Evolutionary conservation across 345 rosid genomes (phyloP).

Genomic region (sweet orange (Citrus sinensis)): DVS_A1.0 CM039162.1:4706001-4706500

Average conservation of each 20-base stretch:
- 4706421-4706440: not conserved
- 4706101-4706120: slow-evolving; percentile 29
- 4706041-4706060: too few relatives aligned
- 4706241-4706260: not conserved
- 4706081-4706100: too few relatives aligned
- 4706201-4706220: not conserved
- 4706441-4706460: not conserved
- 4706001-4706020: not conserved
- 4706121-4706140: slow-evolving; percentile 37
- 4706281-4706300: not conserved
- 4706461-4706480: not conserved
- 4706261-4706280: not conserved
- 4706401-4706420: not conserved
- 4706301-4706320: not conserved
- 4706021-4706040: not conserved
- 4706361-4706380: not conserved
- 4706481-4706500: not conserved
- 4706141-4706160: slow-evolving; percentile 56
- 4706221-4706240: not conserved
- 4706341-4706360: not conserved
- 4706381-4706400: not conserved
- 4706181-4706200: not conserved
- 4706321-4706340: too few relatives aligned
- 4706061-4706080: too few relatives aligned
- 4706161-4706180: slow-evolving; percentile 41